Evolutionary conservation across 2,329 filamentous ascomycete genomes (phyloP).

Genomic region (Zymoseptoria pseudotritici): DNA sequence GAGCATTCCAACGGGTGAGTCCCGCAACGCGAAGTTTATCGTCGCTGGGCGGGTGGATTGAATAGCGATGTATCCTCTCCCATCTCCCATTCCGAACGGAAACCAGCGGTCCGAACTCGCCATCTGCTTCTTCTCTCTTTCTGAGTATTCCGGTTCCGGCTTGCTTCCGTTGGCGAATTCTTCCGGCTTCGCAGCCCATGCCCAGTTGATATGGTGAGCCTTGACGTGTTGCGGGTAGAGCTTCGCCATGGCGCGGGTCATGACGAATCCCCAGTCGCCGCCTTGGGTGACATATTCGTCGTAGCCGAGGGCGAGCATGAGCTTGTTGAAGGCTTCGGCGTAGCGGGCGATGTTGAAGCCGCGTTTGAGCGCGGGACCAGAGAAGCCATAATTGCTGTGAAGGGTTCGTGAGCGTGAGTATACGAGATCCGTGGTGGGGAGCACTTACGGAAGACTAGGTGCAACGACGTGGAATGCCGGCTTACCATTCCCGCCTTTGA

Average conservation of each 20-base stretch:
- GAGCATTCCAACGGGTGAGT: constrained; percentile 62
- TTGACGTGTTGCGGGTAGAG: constrained; percentile 51
- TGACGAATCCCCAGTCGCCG: constrained; percentile 43
- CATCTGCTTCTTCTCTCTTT: constrained; percentile 45
- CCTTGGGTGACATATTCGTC: constrained; percentile 52
- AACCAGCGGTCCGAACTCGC: constrained; percentile 35
- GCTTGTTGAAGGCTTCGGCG: constrained; percentile 47
- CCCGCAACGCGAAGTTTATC: constrained; percentile 59
- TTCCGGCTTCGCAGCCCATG: constrained; percentile 38
- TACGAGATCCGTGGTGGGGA: not conserved
- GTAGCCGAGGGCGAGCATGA: constrained; percentile 58
- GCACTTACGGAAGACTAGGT: constrained; percentile 36
- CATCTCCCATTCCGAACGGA: constrained; percentile 44
- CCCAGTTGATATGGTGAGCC: constrained; percentile 41
- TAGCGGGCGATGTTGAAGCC: constrained; percentile 45
- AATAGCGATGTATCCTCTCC: constrained; percentile 45
- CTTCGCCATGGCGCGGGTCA: constrained; percentile 55
- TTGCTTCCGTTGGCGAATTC: constrained; percentile 7
- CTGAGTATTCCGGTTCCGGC: constrained; percentile 34
- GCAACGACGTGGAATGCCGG: constrained; percentile 59
- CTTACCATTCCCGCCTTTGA: constrained; percentile 32
- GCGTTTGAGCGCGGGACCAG: constrained; percentile 50
- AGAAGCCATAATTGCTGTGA: constrained; percentile 55
- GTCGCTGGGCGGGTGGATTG: constrained; percentile 68
- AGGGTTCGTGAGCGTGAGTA: constrained; percentile 19